A percentile compares a stretch with the other conserved stretches of the same genome.
These are phyloP conservation scores for Lactarius sanguifluus DNA, from an alignment of 768 basidiomycete species.

Conservation along the genomic window DNA sequence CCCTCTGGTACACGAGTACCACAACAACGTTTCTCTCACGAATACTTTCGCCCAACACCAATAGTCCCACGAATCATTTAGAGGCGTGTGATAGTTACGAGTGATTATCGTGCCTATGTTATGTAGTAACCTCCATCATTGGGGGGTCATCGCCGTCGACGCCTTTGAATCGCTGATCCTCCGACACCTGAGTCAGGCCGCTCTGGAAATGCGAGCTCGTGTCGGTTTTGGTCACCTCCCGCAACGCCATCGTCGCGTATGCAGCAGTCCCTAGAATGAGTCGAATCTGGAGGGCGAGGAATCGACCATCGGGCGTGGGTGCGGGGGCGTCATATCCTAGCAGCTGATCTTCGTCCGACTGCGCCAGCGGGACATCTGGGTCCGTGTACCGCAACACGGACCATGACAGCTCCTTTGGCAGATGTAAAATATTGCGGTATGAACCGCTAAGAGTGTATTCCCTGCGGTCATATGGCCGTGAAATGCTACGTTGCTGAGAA, in stretches of 20 bases:
- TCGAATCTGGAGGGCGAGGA: slow-evolving; percentile 83
- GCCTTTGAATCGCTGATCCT: slow-evolving; percentile 80
- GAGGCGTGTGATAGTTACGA: slow-evolving; percentile 3
- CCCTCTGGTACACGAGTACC: not conserved
- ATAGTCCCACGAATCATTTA: slow-evolving; percentile 14
- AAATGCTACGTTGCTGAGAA: slow-evolving; percentile 4
- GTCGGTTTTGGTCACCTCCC: slow-evolving; percentile 93
- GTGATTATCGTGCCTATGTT: slow-evolving; percentile 5
- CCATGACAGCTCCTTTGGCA: slow-evolving; percentile 83
- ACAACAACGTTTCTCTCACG: slow-evolving; percentile 1
- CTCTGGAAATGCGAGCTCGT: slow-evolving; percentile 91
- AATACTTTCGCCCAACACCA: not conserved
- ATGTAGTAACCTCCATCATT: slow-evolving; percentile 4
- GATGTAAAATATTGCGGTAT: slow-evolving; percentile 88
- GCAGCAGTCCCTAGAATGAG: slow-evolving; percentile 87
- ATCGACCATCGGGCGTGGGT: slow-evolving; percentile 69
- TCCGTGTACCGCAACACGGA: slow-evolving; percentile 84
- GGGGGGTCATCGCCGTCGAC: slow-evolving; percentile 37
- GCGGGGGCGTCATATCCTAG: slow-evolving; percentile 76
- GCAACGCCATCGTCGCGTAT: slow-evolving; percentile 97
- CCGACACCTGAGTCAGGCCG: slow-evolving; percentile 70
- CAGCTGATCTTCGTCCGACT: slow-evolving; percentile 92
- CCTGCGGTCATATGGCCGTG: slow-evolving; percentile 42
- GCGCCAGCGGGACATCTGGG: slow-evolving; percentile 87
- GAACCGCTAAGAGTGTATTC: slow-evolving; percentile 93